Base-by-base conservation (phyloP, 805 yeast genomes). In the Candida sakaeoensis region DNA sequence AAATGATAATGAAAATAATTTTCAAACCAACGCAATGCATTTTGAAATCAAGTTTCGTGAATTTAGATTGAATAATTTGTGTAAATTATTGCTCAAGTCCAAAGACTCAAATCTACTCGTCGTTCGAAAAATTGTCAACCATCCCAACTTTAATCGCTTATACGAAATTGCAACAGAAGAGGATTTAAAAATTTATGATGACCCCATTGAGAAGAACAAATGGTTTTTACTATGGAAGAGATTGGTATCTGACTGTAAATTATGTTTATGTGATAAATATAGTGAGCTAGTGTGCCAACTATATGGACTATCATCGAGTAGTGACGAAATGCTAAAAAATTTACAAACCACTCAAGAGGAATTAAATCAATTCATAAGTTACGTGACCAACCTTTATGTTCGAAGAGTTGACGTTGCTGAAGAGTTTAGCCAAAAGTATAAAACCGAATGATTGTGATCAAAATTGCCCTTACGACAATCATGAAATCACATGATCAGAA, bases 11-110 rank as follows among this genome's bases (percentile, higher is more conserved):
- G 3, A 22, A 13, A 19, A 34, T 25, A 26, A 34, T 34, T 34
- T 15, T 16, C 29, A 33, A 10, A 33, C 23, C 12, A 5, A 12
- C 8, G 13, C 30, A 16, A 16, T 34, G 6, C 13, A 12, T 10
- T 34, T 34, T 34, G 37, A 34, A 10, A 34, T 34, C 3, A 34
- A 34, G 13, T 34, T 34, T 10, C 21, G 37, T 4, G 37, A 34
- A 16, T 34, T 34, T 25, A 15, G 37, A 17, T 25, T 34, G 13
- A 34, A 24, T n/a, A 34, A 34, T 17, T 14, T 34, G 17, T 24
- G 23, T 14, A 34, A 34, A 15, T 18, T 34, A 9, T 31, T 31
- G 13, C 14, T 23, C 3, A 25, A 34, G 8, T 24, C 22, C 13
- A 15, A 22, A 13, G 23, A 23, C n/a, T 5, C 9, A 8, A n/a